Percentiles rank a stretch among this genome's conserved stretches.
Conservation (phyloP, 768 basidiomycete species). For the Holtermannia corniformis region DNA sequence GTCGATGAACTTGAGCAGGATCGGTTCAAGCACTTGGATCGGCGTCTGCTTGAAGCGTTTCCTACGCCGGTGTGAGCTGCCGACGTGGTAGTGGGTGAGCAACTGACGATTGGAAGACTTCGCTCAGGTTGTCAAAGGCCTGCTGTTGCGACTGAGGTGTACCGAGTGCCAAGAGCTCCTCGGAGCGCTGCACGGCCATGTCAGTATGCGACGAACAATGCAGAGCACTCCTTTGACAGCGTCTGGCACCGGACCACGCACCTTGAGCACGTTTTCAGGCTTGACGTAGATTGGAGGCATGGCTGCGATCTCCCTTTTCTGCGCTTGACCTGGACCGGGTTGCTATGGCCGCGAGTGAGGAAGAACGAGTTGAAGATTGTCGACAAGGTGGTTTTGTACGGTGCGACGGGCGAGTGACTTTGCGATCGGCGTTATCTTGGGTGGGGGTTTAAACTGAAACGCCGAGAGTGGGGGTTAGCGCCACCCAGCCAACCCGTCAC, state of each 20-base stretch:
- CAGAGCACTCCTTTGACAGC: neutral
- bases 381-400: no score
- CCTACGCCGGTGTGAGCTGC: conserved; percentile 18
- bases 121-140: conserved; percentile 37
- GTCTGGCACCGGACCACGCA: conserved; percentile 7
- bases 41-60: conserved; percentile 92
- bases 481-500: no score
- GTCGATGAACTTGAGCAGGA: conserved; percentile 89
- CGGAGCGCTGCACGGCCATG: conserved; percentile 27
- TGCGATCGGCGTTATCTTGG: no score
- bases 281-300: conserved; percentile 40
- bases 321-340: no score
- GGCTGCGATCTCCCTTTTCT: conserved; percentile 1
- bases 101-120: conserved; percentile 40
- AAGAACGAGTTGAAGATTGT: no score
- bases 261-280: conserved; percentile 42
- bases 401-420: no score
- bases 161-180: conserved; percentile 39
- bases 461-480: no score
- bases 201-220: no score
- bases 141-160: conserved; percentile 38
- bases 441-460: no score
- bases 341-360: no score
- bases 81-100: no score
- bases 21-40: conserved; percentile 79